Evolutionary conservation across 164 flowering plant species (phyloP).

Genomic region (Macadamia tetraphylla): DNA sequence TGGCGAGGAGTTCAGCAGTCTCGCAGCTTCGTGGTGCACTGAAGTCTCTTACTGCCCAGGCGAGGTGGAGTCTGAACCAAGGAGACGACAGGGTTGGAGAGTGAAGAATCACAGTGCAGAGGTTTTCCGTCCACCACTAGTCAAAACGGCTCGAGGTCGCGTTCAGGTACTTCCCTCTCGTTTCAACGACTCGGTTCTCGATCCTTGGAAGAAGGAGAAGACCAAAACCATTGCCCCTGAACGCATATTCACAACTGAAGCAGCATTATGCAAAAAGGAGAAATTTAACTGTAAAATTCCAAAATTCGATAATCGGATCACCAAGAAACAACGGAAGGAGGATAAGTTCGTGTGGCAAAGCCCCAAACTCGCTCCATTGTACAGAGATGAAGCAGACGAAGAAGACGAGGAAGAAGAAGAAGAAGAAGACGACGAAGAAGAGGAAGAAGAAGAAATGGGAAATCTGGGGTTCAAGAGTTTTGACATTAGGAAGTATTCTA

Average conservation of each 20-base stretch:
- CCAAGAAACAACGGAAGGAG: slow-evolving; percentile 15
- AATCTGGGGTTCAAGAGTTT: slow-evolving; percentile 12
- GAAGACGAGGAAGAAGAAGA: slow-evolving; percentile 9
- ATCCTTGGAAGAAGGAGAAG: slow-evolving; percentile 35
- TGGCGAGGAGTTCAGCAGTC: slow-evolving; percentile 8
- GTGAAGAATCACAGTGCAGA: slow-evolving; percentile 11
- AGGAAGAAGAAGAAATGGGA: slow-evolving; percentile 14
- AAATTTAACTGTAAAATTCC: slow-evolving; percentile 25
- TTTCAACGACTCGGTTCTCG: slow-evolving; percentile 45
- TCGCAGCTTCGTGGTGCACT: slow-evolving; percentile 10
- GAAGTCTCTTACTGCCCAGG: slow-evolving; percentile 26
- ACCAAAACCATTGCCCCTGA: slow-evolving; percentile 24
- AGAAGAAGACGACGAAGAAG: slow-evolving; percentile 1
- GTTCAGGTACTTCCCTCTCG: slow-evolving; percentile 50
- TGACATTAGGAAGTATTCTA: slow-evolving; percentile 33
- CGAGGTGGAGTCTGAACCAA: slow-evolving; percentile 25
- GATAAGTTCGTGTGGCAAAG: slow-evolving; percentile 21
- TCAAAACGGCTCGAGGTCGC: slow-evolving; percentile 49
- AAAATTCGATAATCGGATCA: slow-evolving; percentile 10
- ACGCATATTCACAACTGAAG: slow-evolving; percentile 20
- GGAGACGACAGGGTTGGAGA: slow-evolving; percentile 2
- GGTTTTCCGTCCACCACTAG: slow-evolving; percentile 26
- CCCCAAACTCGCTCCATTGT: slow-evolving; percentile 21
- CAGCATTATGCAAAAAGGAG: slow-evolving; percentile 17
- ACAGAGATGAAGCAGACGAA: slow-evolving; percentile 20